Evolutionary conservation across 257 asterid genomes (phyloP).

Genomic region (Forsythia viridissima): DNA sequence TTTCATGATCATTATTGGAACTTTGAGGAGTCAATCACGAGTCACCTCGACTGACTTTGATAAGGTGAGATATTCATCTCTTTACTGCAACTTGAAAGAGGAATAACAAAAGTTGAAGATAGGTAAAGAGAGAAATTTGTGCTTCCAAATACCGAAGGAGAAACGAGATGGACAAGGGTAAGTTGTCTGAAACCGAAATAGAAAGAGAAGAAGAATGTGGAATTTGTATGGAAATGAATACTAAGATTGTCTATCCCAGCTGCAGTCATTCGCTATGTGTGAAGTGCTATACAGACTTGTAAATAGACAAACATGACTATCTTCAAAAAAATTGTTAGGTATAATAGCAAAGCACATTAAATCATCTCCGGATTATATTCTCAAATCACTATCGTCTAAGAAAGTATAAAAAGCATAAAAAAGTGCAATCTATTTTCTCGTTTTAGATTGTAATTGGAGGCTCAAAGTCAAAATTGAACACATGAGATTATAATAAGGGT

Average conservation of each 20-base stretch:
- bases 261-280: constrained; percentile 41
- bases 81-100: constrained; percentile 40
- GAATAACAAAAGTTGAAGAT: constrained; percentile 39
- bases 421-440: too few relatives aligned
- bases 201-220: constrained; percentile 44
- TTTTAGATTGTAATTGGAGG: too few relatives aligned
- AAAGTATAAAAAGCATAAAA: too few relatives aligned
- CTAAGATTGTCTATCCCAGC: constrained; percentile 34
- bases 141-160: constrained; percentile 26
- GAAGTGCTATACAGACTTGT: constrained; percentile 34
- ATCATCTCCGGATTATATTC: too few relatives aligned
- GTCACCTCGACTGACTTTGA: background rate
- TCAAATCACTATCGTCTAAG: too few relatives aligned
- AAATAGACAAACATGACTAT: background rate
- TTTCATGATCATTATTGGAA: background rate
- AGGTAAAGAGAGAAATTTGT: constrained; percentile 33
- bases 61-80: constrained; percentile 39
- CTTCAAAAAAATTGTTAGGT: background rate
- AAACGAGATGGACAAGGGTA: constrained; percentile 15
- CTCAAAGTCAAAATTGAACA: too few relatives aligned
- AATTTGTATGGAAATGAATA: constrained; percentile 37
- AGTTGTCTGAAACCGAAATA: constrained; percentile 24
- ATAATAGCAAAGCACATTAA: background rate
- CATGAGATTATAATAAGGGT: too few relatives aligned
- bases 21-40: too few relatives aligned